phyloP scores from a whole-genome alignment of 2,329 filamentous ascomycete genomes.

The Monosporascus sp. region DNA sequence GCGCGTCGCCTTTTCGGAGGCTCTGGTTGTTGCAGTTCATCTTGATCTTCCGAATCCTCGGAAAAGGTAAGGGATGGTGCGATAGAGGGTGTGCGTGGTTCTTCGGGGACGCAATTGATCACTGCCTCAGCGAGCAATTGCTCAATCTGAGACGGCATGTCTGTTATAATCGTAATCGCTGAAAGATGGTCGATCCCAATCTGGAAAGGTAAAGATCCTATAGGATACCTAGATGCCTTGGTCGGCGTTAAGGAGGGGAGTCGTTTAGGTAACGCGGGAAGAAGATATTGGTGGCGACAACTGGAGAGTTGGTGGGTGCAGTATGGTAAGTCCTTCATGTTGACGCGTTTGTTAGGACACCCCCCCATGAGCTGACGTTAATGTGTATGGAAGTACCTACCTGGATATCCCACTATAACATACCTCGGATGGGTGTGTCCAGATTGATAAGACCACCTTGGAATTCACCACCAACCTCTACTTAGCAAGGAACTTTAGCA shows the following conservation, averaged over 20 bases:
- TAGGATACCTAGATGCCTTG: too few relatives aligned
- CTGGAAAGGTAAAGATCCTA: background rate
- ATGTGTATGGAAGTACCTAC: too few relatives aligned
- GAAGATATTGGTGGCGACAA: background rate
- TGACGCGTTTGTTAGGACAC: too few relatives aligned
- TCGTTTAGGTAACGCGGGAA: background rate
- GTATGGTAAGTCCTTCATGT: too few relatives aligned
- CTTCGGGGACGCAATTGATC: constrained; percentile 38
- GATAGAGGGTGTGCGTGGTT: constrained; percentile 40
- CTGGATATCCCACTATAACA: too few relatives aligned
- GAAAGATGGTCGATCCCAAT: background rate
- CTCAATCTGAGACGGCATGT: constrained; percentile 31
- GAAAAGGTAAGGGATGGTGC: constrained; percentile 60
- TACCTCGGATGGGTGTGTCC: too few relatives aligned
- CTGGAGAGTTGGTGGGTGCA: too few relatives aligned
- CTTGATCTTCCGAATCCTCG: constrained; percentile 54
- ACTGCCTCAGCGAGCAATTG: constrained; percentile 35
- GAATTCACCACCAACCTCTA: too few relatives aligned
- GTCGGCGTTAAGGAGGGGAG: too few relatives aligned
- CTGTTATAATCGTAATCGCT: background rate
- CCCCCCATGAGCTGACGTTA: too few relatives aligned
- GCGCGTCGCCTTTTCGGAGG: constrained; percentile 54
- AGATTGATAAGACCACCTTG: too few relatives aligned
- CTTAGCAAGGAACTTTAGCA: too few relatives aligned
- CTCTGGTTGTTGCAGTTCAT: constrained; percentile 42